Percentiles rank a stretch among this genome's conserved stretches.
phyloP scores from a whole-genome alignment of 1,139 yeast genomes.

The Taiozyma onychis region DNA sequence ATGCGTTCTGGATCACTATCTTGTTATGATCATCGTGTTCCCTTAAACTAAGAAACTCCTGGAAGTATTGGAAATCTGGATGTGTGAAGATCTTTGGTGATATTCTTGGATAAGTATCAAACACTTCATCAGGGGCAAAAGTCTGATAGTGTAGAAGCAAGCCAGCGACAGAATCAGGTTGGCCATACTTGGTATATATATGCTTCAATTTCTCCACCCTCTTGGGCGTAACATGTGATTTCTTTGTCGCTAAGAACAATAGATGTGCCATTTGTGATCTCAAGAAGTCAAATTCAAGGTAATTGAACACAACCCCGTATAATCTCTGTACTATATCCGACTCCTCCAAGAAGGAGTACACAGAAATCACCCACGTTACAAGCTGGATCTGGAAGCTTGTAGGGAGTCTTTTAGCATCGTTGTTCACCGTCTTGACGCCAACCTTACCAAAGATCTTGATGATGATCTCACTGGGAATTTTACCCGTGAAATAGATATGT shows the following conservation, averaged over 20 bases:
- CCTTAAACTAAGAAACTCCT: constrained; percentile 6
- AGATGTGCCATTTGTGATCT: constrained; percentile 40
- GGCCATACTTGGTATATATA: constrained; percentile 28
- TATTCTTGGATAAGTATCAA: constrained; percentile 23
- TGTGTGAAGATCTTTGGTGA: constrained; percentile 23
- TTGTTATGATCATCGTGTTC: not conserved
- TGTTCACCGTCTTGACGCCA: constrained; percentile 24
- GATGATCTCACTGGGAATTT: constrained; percentile 24
- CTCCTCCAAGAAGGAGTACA: constrained; percentile 27
- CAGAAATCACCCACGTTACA: constrained; percentile 35
- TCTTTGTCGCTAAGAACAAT: constrained; percentile 32
- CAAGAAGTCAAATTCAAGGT: constrained; percentile 38
- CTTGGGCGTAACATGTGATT: constrained; percentile 31
- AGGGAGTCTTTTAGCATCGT: constrained; percentile 16
- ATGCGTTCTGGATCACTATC: not conserved
- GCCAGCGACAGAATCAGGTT: constrained; percentile 28
- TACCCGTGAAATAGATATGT: constrained; percentile 29
- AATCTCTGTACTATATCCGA: constrained; percentile 21
- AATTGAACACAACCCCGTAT: constrained; percentile 35
- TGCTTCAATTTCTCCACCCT: constrained; percentile 31
- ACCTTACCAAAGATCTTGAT: constrained; percentile 26
- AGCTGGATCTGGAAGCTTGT: constrained; percentile 27
- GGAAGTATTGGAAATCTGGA: constrained; percentile 23
- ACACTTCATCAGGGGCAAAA: constrained; percentile 24
- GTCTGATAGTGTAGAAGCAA: constrained; percentile 26